Conservation (phyloP, 306 rosid genomes). For the Quercus robur region DNA sequence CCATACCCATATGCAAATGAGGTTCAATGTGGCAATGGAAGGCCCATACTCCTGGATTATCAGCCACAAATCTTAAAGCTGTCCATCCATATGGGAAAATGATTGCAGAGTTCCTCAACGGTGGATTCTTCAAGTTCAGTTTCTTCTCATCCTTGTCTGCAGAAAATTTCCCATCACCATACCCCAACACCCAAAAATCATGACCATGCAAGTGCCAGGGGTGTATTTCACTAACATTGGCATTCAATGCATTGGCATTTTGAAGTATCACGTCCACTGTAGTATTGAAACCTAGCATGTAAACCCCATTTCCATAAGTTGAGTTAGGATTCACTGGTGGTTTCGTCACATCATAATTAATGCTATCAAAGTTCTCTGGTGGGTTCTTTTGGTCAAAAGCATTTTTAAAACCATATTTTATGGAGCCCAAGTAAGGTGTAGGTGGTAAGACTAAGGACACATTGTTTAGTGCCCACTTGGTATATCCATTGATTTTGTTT, state of each 20-base stretch:
- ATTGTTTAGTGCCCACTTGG: conserved; percentile 68
- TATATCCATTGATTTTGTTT: conserved; percentile 45
- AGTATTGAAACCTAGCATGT: conserved; percentile 24
- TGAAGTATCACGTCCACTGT: conserved; percentile 67
- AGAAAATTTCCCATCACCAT: conserved; percentile 72
- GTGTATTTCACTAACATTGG: conserved; percentile 62
- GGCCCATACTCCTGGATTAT: conserved; percentile 90
- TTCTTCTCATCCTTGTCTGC: conserved; percentile 21
- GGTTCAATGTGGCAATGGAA: conserved; percentile 94
- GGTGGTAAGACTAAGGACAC: conserved; percentile 56
- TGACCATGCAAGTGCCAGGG: conserved; percentile 97
- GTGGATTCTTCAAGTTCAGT: conserved; percentile 66
- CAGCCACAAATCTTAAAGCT: conserved; percentile 66
- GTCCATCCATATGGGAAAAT: conserved; percentile 85
- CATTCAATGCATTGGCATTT: conserved; percentile 45
- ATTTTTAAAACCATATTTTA: conserved; percentile 26
- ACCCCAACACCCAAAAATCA: conserved; percentile 85
- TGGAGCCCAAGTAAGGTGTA: conserved; percentile 66
- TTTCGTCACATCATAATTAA: conserved; percentile 39
- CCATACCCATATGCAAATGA: conserved; percentile 95
- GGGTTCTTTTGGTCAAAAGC: conserved; percentile 37
- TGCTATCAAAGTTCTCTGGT: conserved; percentile 30
- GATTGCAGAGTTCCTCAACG: conserved; percentile 58
- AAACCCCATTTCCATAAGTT: conserved; percentile 42
- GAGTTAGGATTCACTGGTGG: conserved; percentile 44